These are phyloP conservation scores for Astrocystis sublimbata DNA, from an alignment of 495 filamentous ascomycete species.

Conservation along the genomic window DNA sequence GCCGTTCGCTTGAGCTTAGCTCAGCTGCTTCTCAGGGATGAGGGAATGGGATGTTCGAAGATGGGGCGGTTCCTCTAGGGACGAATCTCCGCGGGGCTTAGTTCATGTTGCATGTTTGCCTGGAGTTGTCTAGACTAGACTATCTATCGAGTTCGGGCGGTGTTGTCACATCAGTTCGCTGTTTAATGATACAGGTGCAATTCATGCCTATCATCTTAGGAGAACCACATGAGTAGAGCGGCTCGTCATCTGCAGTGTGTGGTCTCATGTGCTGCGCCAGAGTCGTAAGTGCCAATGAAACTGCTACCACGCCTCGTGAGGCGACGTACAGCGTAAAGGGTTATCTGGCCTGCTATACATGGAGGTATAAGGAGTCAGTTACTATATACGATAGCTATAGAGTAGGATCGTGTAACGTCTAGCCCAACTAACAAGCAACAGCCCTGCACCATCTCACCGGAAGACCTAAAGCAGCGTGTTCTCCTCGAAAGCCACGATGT, in stretches of 20 bases:
- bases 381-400: too few species aligned
- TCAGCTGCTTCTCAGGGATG: background rate
- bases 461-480: constrained; percentile 7
- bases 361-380: too few species aligned
- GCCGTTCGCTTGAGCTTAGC: background rate
- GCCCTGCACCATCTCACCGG: constrained; percentile 5
- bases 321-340: background rate
- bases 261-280: constrained; percentile 6
- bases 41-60: background rate
- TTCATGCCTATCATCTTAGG: background rate
- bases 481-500: background rate
- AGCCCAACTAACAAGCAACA: background rate
- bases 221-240: background rate
- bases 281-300: background rate
- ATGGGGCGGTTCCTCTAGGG: too few species aligned
- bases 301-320: constrained; percentile 5
- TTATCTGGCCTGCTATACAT: constrained; percentile 11
- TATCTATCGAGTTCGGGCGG: background rate
- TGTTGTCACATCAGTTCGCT: background rate
- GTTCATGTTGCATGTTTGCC: background rate
- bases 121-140: constrained; percentile 1
- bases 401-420: too few species aligned
- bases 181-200: constrained; percentile 1
- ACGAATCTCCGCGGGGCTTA: background rate
- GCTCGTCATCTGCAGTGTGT: constrained; percentile 4